Conservation (phyloP, 1,139 yeast species). For the Nakaseomyces delphensis region DNA sequence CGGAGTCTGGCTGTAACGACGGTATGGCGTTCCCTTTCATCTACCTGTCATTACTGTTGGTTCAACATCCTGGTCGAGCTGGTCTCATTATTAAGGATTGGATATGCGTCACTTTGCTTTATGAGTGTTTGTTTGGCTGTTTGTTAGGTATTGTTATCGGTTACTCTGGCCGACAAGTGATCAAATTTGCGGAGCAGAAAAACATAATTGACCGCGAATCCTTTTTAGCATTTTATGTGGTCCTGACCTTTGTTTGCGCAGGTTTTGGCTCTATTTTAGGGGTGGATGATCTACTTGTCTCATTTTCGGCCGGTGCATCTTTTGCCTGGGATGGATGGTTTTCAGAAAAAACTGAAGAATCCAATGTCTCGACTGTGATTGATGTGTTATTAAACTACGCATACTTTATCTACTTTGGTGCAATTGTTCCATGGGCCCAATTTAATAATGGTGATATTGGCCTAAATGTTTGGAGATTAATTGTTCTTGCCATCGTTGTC, state of each 20-base stretch:
- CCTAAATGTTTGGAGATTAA: slow-evolving; percentile 73
- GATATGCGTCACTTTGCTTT: slow-evolving; percentile 70
- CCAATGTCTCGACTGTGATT: slow-evolving; percentile 87
- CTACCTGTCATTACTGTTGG: slow-evolving; percentile 60
- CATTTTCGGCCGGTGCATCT: slow-evolving; percentile 94
- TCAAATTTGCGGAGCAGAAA: slow-evolving; percentile 67
- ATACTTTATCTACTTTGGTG: slow-evolving; percentile 87
- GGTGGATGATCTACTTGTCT: slow-evolving; percentile 82
- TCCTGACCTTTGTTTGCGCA: slow-evolving; percentile 78
- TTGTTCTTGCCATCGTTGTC: slow-evolving; percentile 72
- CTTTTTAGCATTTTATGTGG: slow-evolving; percentile 81
- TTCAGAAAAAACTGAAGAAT: slow-evolving; percentile 77
- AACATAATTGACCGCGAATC: slow-evolving; percentile 87
- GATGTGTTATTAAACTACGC: slow-evolving; percentile 78
- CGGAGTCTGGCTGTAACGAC: slow-evolving; percentile 96
- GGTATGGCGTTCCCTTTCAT: slow-evolving; percentile 98
- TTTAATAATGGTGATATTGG: slow-evolving; percentile 64
- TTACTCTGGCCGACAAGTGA: slow-evolving; percentile 50
- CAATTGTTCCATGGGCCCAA: slow-evolving; percentile 86
- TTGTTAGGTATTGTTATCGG: slow-evolving; percentile 72
- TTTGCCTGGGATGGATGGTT: slow-evolving; percentile 97
- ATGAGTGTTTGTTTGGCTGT: slow-evolving; percentile 84
- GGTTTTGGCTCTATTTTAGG: slow-evolving; percentile 92
- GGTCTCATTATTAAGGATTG: slow-evolving; percentile 74
- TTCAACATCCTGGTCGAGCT: slow-evolving; percentile 55